Evolutionary conservation across 2,329 filamentous ascomycete genomes (phyloP), one percentile per base, ranked within the genome.

Genomic region (Bipolaris zeicola): DNA sequence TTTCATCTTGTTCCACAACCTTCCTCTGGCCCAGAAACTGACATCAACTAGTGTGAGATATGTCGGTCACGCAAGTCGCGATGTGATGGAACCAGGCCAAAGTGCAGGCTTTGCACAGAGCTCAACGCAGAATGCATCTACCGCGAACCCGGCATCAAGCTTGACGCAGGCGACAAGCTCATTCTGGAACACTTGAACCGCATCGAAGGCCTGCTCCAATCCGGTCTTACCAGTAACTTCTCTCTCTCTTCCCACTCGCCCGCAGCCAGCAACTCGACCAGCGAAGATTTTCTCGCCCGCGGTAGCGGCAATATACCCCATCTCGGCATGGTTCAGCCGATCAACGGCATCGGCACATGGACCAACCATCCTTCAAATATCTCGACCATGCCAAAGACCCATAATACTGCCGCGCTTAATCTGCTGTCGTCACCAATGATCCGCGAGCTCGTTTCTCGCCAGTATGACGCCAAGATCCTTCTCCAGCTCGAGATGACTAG

Each of bases 131-230:
- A 94, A 61, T 95, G 91, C 75, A 84, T 93, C 63, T 95, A 95
- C 75, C 85, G 91, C 61, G 91, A 95, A 73, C 91, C 91, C 6
- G 90, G 90, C 2, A 91, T 94, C 80, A 95, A 95, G 77, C 84
- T 95, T 8, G 91, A 95, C 73, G 90, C 90, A 34, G 91, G 91
- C 63, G 91, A 94, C 79, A 94, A 93, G 78, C 81, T 95, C 54
- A 95, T 95, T 59, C 79, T 95, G 36, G 91, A 94, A 72, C 88
- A 89, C 53, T 81, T 95, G 34, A 86, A 84, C 66, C 87, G 89
- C 50, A 93, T 95, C 67, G 91, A 95, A 75, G 89, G 83, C 48
- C 79, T 95, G 42, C 81, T 95, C n/a, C 89, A 93, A 72, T 87
- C 88, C 61, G 89, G 81, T 63, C 78, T 92, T 63, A 72, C 80